These are phyloP conservation scores for Casuarina equisetifolia DNA, from an alignment of 306 rosid species.

Conservation along the genomic window DNA sequence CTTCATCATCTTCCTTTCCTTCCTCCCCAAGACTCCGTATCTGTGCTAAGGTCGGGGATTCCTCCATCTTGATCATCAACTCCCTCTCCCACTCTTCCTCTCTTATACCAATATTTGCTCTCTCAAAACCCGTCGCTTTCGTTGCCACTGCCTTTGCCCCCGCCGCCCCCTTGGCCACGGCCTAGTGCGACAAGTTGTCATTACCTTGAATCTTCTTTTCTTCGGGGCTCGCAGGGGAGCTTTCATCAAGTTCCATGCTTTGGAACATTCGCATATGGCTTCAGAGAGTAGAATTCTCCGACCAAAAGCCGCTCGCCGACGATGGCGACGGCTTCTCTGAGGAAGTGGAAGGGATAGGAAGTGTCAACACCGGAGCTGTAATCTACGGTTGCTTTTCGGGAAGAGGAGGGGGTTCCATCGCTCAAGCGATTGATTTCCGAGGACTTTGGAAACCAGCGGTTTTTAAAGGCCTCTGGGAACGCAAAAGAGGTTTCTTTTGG, in stretches of 20 bases:
- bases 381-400: slow-evolving; percentile 4
- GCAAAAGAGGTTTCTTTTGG: too few species aligned
- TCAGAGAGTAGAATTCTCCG: slow-evolving; percentile 47
- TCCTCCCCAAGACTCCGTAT: slow-evolving; percentile 51
- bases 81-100: slow-evolving; percentile 34
- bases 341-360: slow-evolving; percentile 74
- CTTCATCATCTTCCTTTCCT: slow-evolving; percentile 39
- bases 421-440: background rate
- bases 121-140: slow-evolving; percentile 32
- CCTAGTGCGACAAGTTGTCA: slow-evolving; percentile 51
- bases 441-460: too few species aligned
- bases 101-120: background rate
- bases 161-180: slow-evolving; percentile 65
- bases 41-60: slow-evolving; percentile 47
- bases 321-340: slow-evolving; percentile 85
- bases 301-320: slow-evolving; percentile 64
- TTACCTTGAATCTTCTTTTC: slow-evolving; percentile 2
- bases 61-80: slow-evolving; percentile 24
- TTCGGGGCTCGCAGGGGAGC: slow-evolving; percentile 24
- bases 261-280: slow-evolving; percentile 12
- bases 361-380: slow-evolving; percentile 64
- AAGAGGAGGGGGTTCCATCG: slow-evolving; percentile 35
- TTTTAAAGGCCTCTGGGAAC: too few species aligned
- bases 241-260: slow-evolving; percentile 34
- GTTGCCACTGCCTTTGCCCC: slow-evolving; percentile 48